Conservation (phyloP, 345 rosid genomes). For the Boechera divaricarpa region DNA sequence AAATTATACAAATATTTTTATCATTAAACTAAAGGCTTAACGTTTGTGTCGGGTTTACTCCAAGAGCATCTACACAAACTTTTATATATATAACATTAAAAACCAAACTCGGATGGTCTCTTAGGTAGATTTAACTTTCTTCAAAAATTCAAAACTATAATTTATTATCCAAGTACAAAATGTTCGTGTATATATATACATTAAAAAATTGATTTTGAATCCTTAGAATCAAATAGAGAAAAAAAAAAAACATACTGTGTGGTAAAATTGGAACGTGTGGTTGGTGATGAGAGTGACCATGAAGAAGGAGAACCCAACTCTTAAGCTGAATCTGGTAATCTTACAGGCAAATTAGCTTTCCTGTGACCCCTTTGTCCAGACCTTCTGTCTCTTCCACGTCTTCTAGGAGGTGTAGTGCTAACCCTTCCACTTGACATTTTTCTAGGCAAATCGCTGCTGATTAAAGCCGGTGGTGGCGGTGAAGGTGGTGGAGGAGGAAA, state of each 20-base stretch:
- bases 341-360: conserved; percentile 50
- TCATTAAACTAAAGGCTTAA: neutral
- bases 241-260: conserved; percentile 39
- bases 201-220: conserved; percentile 48
- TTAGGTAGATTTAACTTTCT: conserved; percentile 7
- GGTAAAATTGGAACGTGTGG: conserved; percentile 38
- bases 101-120: conserved; percentile 8
- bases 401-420: conserved; percentile 47
- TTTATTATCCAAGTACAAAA: conserved; percentile 48
- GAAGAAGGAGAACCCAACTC: conserved; percentile 28
- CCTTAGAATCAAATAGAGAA: conserved; percentile 45
- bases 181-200: conserved; percentile 48
- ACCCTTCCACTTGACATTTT: conserved; percentile 49
- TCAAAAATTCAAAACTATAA: conserved; percentile 37
- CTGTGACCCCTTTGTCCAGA: conserved; percentile 72
- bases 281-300: conserved; percentile 27
- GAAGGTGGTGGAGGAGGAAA: conserved; percentile 50
- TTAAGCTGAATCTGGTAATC: conserved; percentile 39
- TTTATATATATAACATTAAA: neutral
- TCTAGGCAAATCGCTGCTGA: conserved; percentile 48
- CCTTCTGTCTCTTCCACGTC: conserved; percentile 67
- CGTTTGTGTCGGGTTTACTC: neutral
- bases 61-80: neutral
- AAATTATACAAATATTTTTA: neutral
- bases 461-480: conserved; percentile 53